Base-by-base conservation (phyloP, 305 asterid genomes). In the Fraxinus sp. region DNA sequence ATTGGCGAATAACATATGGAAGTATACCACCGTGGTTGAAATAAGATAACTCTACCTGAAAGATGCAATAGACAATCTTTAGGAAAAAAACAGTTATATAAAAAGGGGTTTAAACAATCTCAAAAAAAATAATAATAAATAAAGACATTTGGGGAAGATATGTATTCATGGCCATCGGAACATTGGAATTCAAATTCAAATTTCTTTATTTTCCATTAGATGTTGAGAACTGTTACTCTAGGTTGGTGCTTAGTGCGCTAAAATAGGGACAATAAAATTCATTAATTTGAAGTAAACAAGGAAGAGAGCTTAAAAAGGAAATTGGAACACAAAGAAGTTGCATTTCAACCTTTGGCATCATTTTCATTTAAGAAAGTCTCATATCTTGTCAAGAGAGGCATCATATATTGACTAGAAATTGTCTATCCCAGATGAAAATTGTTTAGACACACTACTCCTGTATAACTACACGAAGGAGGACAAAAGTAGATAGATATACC, bases 21-120 rank as follows among this genome's bases (percentile, higher is more conserved):
- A 93, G 95, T 4, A 94, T 94, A 55, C 97, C 98, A 13, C 97
- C 98, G 74, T 94, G 92, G 91, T 93, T 85, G 94, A 91, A 93
- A 88, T 94, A 94, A 18, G 93, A 95, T 83, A 94, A 85, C 86
- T 94, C 98, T 84, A 94, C 98, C 97, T 94, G 70, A 37, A 26
- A 83, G 80, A 46, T 20, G 70, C 10, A 59, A 59, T 6, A 59
- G 70, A 41, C 49, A 59, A 20, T n/a, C 28, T 59, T 59, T 59
- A 20, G 30, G 7, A 18, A 59, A 59, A 44, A 13, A 46, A 13
- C 20, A 59, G 11, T 2, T 7, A 20, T 6, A 59, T 59, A 20
- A 59, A 59, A 59, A 59, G 28, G 13, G 28, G 28, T 59, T 59
- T 59, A 59, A 18, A 59, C 26, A 59, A n/a, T 59, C 30, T 59